A percentile compares a stretch with the other conserved stretches of the same genome.
Evolutionary conservation across 2,329 filamentous ascomycete species (phyloP).

Genomic region (Calonectria montana): DNA sequence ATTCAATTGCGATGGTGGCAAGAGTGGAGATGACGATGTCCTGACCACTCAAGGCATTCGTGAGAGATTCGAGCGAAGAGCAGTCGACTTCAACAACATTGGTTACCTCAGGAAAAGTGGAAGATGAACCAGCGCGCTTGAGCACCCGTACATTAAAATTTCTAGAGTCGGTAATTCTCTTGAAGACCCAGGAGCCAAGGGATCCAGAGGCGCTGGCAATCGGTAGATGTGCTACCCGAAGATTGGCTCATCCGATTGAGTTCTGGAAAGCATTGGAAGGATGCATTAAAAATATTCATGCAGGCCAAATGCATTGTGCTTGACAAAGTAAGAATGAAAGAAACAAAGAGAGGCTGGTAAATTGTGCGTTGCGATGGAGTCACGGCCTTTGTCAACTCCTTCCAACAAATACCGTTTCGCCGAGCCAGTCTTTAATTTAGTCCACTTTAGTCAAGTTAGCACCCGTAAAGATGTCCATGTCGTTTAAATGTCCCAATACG

Average conservation of each 20-base stretch:
- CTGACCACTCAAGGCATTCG: constrained; percentile 62
- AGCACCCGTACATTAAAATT: constrained; percentile 52
- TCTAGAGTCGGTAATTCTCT: constrained; percentile 40
- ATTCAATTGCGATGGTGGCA: constrained; percentile 52
- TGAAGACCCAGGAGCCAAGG: background rate
- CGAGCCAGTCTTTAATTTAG: background rate
- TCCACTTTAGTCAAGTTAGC: background rate
- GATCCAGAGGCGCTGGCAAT: background rate
- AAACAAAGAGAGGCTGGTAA: background rate
- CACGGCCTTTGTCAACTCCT: background rate
- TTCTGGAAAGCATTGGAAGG: background rate
- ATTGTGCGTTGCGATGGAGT: background rate
- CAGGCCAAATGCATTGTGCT: background rate
- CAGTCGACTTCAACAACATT: constrained; percentile 52
- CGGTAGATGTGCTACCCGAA: background rate
- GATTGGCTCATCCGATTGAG: background rate
- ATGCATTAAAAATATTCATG: background rate
- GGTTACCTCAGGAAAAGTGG: constrained; percentile 44
- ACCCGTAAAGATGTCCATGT: background rate
- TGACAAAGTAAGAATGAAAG: background rate
- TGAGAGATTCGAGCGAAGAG: constrained; percentile 60
- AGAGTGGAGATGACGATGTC: constrained; percentile 63
- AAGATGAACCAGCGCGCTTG: constrained; percentile 53
- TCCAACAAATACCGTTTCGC: background rate
- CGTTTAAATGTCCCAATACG: background rate